Conservation (phyloP, 768 basidiomycete genomes). For the Kwoniella dendrophila region DNA sequence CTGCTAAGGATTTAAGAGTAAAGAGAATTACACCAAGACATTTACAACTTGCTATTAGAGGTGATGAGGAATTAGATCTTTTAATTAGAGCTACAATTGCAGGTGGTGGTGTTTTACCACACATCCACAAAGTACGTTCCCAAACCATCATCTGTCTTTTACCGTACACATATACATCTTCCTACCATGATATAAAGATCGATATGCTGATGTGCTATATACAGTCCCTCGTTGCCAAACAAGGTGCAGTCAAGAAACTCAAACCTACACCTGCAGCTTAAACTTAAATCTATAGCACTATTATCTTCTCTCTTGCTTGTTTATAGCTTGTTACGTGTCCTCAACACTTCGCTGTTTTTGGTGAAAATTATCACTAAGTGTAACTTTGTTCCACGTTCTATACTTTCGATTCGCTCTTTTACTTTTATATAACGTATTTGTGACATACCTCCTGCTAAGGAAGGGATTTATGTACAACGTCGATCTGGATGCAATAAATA, state of each 20-base stretch:
- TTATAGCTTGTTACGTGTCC: not conserved
- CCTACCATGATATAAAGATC: not conserved
- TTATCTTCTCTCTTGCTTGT: not conserved
- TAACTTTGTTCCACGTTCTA: not conserved
- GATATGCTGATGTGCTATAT: not conserved
- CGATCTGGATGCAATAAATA: not conserved
- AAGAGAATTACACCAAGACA: constrained; percentile 97
- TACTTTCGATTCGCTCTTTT: constrained; percentile 19
- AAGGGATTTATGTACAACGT: not conserved
- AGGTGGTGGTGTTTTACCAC: constrained; percentile 58
- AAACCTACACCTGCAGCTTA: constrained; percentile 19
- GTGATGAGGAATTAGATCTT: constrained; percentile 95
- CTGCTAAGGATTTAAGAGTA: constrained; percentile 93
- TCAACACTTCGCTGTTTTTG: not conserved
- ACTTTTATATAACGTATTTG: constrained; percentile 1
- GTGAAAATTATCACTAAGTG: not conserved
- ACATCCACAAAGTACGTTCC: constrained; percentile 55
- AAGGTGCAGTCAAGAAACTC: constrained; percentile 29
- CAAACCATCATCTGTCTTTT: not conserved
- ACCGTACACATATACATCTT: not conserved
- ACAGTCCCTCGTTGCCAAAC: constrained; percentile 44
- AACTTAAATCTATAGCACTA: constrained; percentile 9
- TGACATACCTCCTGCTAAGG: not conserved
- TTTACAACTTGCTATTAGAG: constrained; percentile 91
- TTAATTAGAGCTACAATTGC: constrained; percentile 93